A percentile compares a stretch with the other conserved stretches of the same genome.
Conservation (phyloP, 306 rosid genomes). For the Dryas alaskensis region DNA sequence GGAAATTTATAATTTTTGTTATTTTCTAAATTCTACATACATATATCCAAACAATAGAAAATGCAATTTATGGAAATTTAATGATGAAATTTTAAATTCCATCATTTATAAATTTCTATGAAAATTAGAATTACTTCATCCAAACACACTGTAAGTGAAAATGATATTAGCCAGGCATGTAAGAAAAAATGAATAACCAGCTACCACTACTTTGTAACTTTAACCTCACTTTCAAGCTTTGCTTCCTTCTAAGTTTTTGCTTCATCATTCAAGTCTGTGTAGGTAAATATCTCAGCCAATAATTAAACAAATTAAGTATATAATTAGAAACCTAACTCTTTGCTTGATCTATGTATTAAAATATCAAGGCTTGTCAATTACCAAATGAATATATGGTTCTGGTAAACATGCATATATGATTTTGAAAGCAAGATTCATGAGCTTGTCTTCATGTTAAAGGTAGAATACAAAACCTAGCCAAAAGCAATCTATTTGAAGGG, state of each 20-base stretch:
- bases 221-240: background rate
- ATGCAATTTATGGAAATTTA: too few species aligned
- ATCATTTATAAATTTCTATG: too few species aligned
- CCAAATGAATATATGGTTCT: background rate
- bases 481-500: background rate
- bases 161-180: background rate
- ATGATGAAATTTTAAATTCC: too few species aligned
- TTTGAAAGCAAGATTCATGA: slow-evolving; percentile 10
- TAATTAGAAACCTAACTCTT: background rate
- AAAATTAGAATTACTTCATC: too few species aligned
- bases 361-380: background rate
- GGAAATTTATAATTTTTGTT: too few species aligned
- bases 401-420: background rate
- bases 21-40: too few species aligned
- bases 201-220: background rate
- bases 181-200: background rate
- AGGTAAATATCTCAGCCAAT: background rate
- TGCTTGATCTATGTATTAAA: background rate
- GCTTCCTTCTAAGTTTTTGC: slow-evolving; percentile 8
- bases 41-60: too few species aligned
- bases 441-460: slow-evolving; percentile 3
- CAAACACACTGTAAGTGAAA: background rate
- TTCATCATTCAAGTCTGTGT: background rate
- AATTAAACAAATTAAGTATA: background rate
- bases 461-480: background rate